Evolutionary conservation across 768 basidiomycete genomes (phyloP), one percentile per base, ranked within the genome.

Genomic region (Boletus sp.): DNA sequence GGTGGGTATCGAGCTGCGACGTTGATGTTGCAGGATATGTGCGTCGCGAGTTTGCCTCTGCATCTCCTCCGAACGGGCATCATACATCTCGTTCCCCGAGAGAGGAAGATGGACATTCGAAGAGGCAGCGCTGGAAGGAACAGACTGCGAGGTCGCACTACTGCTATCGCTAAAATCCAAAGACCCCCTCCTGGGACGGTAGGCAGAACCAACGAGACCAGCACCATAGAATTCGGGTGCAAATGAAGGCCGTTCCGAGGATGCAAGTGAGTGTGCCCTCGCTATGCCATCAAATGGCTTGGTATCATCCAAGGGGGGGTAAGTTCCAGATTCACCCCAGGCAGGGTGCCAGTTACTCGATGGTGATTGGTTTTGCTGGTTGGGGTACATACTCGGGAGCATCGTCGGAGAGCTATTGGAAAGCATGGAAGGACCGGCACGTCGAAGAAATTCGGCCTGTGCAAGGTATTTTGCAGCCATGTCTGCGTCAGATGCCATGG

Each of bases 111-210:
- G 83, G 10, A 77, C 71, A 29, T 60, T 75, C 7, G 81, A 82
- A 9, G 81, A 82, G 9, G 78, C 58, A 11, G 83, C 82, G 41
- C 81, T 82, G 10, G 81, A 80, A n/a, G 77, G 75, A 3, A 77
- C 70, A 1, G 79, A 80, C 7, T 72, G 74, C 23, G 74, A 73
- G 4, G 72, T 68, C 4, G 72, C 68, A 56, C 76, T 77, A 21
- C 76, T 73, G 29, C 76, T 77, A 40, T 80, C 79, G 51, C 75
- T 77, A 41, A 70, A 68, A 37, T 76, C 74, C 23, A 72, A 49
- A 5, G 76, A 77, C 23, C 59, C 53, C 25, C 65, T 62, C 55
- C 77, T 60, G 55, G 63, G 65, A 14, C 70, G 69, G 38, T 67
- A 70, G 4, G 50, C 59, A 29, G 67, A 61, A 10, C 67, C 67